These are phyloP conservation scores for Cucurbita ficifolia DNA, from an alignment of 306 rosid species.

Conservation along the genomic window DNA sequence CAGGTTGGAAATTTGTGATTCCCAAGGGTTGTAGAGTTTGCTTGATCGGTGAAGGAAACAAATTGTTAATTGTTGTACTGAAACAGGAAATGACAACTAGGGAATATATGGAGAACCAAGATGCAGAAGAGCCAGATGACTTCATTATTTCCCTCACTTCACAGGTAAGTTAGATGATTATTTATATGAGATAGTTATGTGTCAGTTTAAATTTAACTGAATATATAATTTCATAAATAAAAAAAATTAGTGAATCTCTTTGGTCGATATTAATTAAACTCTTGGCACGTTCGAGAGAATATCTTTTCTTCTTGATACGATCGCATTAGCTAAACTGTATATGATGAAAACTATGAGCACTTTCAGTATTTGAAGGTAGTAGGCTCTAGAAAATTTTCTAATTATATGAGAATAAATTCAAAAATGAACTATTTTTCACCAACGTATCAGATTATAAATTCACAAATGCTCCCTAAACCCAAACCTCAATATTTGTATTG, in stretches of 20 bases:
- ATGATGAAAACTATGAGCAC: neutral
- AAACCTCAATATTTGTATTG: neutral
- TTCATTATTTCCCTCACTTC: conserved; percentile 86
- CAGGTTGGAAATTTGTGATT: conserved; percentile 44
- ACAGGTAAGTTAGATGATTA: conserved; percentile 34
- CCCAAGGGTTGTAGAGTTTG: neutral
- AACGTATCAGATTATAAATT: neutral
- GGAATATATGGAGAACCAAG: conserved; percentile 92
- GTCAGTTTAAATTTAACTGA: neutral
- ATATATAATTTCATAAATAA: neutral
- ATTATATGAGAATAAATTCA: neutral
- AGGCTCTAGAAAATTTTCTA: neutral
- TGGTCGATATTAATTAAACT: neutral
- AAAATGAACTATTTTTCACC: neutral
- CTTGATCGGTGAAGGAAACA: neutral
- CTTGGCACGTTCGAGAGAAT: neutral
- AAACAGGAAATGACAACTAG: conserved; percentile 81
- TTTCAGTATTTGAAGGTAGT: neutral
- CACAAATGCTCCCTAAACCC: neutral
- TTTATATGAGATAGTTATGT: neutral
- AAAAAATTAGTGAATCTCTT: neutral
- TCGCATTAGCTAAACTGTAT: neutral
- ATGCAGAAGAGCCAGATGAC: conserved; percentile 98
- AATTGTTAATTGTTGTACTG: conserved; percentile 18
- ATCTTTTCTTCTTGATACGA: neutral